Percentiles rank a stretch among this genome's conserved stretches.
phyloP scores from a whole-genome alignment of 148 eudicot species.

The Mesembryanthemum crystallinum region DNA sequence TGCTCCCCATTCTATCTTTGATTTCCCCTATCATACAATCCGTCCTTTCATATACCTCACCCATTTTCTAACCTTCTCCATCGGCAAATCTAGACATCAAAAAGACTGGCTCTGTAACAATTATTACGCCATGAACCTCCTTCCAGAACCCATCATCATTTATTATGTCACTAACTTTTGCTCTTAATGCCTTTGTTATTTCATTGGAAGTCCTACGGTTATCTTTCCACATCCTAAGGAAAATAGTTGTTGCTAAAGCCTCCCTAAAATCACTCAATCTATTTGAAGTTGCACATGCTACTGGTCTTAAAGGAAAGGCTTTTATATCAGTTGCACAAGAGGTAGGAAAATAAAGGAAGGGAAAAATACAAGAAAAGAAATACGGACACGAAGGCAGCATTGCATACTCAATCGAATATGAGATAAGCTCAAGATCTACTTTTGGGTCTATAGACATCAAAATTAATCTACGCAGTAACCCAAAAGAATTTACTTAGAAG shows the following conservation, averaged over 20 bases:
- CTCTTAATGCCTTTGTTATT: background rate
- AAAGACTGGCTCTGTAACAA: constrained; percentile 20
- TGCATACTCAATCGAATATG: too few species aligned
- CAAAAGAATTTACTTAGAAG: too few species aligned
- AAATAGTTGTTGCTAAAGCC: constrained; percentile 10
- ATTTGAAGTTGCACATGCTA: too few species aligned
- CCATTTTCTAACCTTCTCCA: constrained; percentile 28
- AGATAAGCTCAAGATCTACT: too few species aligned
- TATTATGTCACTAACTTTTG: background rate
- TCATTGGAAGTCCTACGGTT: background rate
- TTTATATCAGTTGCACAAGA: too few species aligned
- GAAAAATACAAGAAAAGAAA: too few species aligned
- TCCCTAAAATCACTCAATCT: constrained; percentile 15
- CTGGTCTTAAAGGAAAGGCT: too few species aligned
- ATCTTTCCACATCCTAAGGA: constrained; percentile 20
- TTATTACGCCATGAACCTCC: constrained; percentile 4
- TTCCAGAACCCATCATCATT: constrained; percentile 18
- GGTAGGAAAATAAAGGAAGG: too few species aligned
- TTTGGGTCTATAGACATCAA: too few species aligned
- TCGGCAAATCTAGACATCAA: constrained; percentile 23
- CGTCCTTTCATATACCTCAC: constrained; percentile 32
- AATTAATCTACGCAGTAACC: too few species aligned
- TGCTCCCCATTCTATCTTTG: constrained; percentile 8
- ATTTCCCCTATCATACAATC: constrained; percentile 32
- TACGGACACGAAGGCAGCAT: too few species aligned